phyloP scores from a whole-genome alignment of 495 filamentous ascomycete genomes.

The Evansstolkia leycettana region DNA sequence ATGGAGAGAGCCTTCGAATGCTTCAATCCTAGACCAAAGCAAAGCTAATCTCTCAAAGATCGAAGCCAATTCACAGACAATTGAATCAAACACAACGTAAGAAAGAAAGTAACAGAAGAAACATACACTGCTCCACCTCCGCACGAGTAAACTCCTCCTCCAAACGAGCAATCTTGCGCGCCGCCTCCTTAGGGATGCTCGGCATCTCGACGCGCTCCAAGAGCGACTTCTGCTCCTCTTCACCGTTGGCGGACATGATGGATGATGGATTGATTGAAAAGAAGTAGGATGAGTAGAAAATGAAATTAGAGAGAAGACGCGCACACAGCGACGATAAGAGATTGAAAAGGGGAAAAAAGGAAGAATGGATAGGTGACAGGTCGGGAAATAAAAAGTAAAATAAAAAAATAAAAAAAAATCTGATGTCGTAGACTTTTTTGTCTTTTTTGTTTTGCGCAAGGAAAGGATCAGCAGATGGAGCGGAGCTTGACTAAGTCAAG shows the following conservation, averaged over 20 bases:
- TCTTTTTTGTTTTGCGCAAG: too few relatives aligned
- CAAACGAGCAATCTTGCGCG: slow-evolving; percentile 20
- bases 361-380: neutral
- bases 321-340: neutral
- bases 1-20: too few relatives aligned
- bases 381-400: slow-evolving; percentile 2
- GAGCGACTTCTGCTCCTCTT: slow-evolving; percentile 17
- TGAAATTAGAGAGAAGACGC: too few relatives aligned
- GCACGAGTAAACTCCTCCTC: slow-evolving; percentile 26
- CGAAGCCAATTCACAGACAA: slow-evolving; percentile 1
- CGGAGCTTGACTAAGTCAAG: too few relatives aligned
- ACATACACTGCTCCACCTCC: slow-evolving; percentile 32
- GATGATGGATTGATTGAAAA: neutral
- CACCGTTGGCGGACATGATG: slow-evolving; percentile 18
- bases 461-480: too few relatives aligned
- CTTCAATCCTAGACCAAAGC: too few relatives aligned
- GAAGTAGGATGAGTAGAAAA: too few relatives aligned
- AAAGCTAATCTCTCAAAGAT: too few relatives aligned
- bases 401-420: slow-evolving; percentile 2
- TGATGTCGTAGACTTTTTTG: too few relatives aligned
- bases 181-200: slow-evolving; percentile 16
- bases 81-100: neutral
- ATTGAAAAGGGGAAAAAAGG: neutral
- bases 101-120: slow-evolving; percentile 1
- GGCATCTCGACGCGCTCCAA: slow-evolving; percentile 23